Percentiles rank a stretch among this genome's conserved stretches.
These are phyloP conservation scores for Dictyostelium intermedium DNA, from an alignment of 78 protist genomes.

Conservation along the genomic window DNA sequence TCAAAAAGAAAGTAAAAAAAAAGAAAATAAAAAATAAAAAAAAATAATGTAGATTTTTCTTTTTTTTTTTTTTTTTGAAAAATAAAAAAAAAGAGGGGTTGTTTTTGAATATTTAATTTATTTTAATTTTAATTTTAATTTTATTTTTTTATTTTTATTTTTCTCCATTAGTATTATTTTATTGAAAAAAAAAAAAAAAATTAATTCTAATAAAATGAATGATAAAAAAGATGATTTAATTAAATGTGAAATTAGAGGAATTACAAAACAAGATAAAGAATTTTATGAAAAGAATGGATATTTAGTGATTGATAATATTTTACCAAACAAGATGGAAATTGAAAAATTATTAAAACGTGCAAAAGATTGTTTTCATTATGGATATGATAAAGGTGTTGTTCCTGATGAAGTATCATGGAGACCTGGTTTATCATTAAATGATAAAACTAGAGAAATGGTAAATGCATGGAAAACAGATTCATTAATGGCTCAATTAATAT, in stretches of 20 bases:
- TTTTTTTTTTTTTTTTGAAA: background rate
- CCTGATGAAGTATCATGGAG: background rate
- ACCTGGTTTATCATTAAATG: background rate
- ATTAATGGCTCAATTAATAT: background rate
- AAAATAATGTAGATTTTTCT: background rate
- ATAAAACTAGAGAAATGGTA: conserved; percentile 4
- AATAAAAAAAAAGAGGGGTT: background rate
- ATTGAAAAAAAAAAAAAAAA: too few relatives aligned
- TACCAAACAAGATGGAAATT: background rate
- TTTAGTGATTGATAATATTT: background rate
- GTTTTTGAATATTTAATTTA: too few relatives aligned
- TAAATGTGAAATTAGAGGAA: background rate
- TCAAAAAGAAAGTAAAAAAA: background rate
- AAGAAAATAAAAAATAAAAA: background rate
- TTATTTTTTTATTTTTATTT: too few relatives aligned
- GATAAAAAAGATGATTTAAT: background rate
- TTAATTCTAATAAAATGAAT: background rate
- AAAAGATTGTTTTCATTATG: background rate
- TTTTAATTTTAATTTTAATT: too few relatives aligned
- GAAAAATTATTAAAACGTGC: background rate
- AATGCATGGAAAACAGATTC: background rate
- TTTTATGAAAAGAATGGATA: background rate
- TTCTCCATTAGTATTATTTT: background rate
- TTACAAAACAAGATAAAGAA: background rate
- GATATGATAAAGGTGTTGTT: background rate